Evolutionary conservation across 768 basidiomycete genomes (phyloP).

Genomic region (Sporobolomyces roseus): DNA sequence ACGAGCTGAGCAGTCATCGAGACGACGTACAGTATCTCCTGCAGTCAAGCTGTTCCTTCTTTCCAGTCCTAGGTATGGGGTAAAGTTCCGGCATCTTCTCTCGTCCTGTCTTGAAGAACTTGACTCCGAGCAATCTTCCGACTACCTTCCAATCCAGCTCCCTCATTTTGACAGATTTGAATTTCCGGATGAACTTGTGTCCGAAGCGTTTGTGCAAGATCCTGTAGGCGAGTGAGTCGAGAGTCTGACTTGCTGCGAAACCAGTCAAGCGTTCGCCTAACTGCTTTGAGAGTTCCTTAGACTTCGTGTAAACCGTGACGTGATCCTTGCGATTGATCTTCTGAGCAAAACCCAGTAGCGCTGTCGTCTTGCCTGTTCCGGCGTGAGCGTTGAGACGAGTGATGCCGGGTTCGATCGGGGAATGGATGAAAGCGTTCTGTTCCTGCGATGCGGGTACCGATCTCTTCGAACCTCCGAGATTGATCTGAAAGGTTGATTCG

Average conservation of each 20-base stretch:
- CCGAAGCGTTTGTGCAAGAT: not conserved
- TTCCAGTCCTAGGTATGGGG: no score
- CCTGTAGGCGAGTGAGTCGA: not conserved
- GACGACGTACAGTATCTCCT: no score
- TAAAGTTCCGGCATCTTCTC: no score
- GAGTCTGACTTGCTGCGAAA: not conserved
- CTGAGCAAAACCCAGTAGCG: not conserved
- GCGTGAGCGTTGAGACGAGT: not conserved
- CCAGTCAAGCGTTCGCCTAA: not conserved
- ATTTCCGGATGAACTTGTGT: not conserved
- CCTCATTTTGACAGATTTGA: not conserved
- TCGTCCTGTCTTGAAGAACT: no score
- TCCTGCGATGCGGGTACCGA: not conserved
- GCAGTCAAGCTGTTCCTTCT: no score
- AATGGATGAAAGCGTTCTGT: not conserved
- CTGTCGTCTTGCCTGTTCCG: conserved; percentile 15
- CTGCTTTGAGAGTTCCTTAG: not conserved
- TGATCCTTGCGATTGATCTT: not conserved
- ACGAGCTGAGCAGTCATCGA: no score
- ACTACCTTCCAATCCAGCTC: not conserved
- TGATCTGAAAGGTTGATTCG: not conserved
- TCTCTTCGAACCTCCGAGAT: not conserved
- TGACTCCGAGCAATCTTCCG: not conserved
- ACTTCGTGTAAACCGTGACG: not conserved
- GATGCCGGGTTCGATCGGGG: not conserved